Evolutionary conservation across 1,284 basidiomycete species (phyloP), one percentile per base, ranked within the genome.

Genomic region (Neonothopanus nambi): DNA sequence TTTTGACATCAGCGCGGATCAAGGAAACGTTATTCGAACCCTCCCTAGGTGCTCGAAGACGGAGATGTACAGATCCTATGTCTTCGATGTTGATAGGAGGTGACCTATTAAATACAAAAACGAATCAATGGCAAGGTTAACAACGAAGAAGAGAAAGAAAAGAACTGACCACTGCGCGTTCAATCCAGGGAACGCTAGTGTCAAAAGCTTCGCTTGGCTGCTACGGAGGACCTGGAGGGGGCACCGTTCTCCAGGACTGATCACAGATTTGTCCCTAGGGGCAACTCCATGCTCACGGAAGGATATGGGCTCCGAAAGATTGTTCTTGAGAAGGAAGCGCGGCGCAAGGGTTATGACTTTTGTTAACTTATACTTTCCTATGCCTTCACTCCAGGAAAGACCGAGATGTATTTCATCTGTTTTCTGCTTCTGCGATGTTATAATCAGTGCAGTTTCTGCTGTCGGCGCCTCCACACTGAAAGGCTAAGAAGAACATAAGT

Each of bases 301-400:
- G 44, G 84, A 84, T 40, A 99, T 77, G 1, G 85, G 63, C 52
- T 85, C 81, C 4, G 74, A 64, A 33, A 94, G 80, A 59, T 84
- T 80, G 72, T 98, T 99, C 69, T 89, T 90, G 64, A 99, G 73
- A 57, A 98, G 74, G 76, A 96, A 99, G 24, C 96, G 84, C 12
- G 97, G 97, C 5, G 90, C 80, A 37, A 99, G 75, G 1, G 93
- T 97, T 64, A 99, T 88, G 58, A 98, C 91, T 73, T 98, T 98
- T 24, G 89, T 90, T 44, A 99, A 75, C 69, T 98, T 98, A 73
- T 98, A 99, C 78, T 95, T 97, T 44, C 97, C 97, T 23, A 90
- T 74, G 3, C 96, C 96, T 68, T 98, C 95, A 18, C 85, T 81
- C 81, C 97, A 98, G 4, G 94, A 96, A 48, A 99, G 66, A 5